Evolutionary conservation across 1,284 basidiomycete genomes (phyloP), one percentile per base, ranked within the genome.

Genomic region (Ceratobasidium sp.): DNA sequence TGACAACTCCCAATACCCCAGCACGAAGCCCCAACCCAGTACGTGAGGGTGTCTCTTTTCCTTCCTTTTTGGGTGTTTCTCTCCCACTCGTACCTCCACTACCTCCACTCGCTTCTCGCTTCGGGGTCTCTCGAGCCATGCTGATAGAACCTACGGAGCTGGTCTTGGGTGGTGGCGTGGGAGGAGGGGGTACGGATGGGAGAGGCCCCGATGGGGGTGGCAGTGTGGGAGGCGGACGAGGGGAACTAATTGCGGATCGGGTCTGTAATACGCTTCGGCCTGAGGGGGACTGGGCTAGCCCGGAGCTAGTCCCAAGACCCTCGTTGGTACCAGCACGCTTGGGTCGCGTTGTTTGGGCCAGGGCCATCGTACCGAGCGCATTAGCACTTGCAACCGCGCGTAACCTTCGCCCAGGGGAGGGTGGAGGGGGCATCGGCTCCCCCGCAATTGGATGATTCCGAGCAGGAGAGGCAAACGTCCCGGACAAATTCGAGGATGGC

Each of bases 381-480:
- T 62, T 62, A 5, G 59, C 59, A 29, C 59, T 62, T 16, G 59
- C 59, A 19, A 62, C 59, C 33, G 59, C 59, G 2, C 59, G 46
- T 29, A 62, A 36, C 36, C 59, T 29, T 23, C 59, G 59, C 6
- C 59, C 59, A 36, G 59, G 59, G 9, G 59, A 62, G 19, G 59
- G 41, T n/a, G 59, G 59, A 14, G 59, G 59, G 11, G 59, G 30
- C 59, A 62, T 62, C 9, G 59, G 59, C 33, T 62, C 59, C 13
- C 59, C 59, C 47, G 59, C 59, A 52, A 62, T 62, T 29, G 59
- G 59, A 29, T 62, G 59, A 29, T 62, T 62, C 29, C 59, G 59
- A 25, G 47, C 36, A 42, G 47, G 46, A 19, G 30, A n/a, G n/a
- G 33, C 33, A 47, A 13, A 29, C 30, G 33, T 62, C 41, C 47